Base-by-base conservation (phyloP, 257 asterid genomes). In the Nicotiana undulata region DNA sequence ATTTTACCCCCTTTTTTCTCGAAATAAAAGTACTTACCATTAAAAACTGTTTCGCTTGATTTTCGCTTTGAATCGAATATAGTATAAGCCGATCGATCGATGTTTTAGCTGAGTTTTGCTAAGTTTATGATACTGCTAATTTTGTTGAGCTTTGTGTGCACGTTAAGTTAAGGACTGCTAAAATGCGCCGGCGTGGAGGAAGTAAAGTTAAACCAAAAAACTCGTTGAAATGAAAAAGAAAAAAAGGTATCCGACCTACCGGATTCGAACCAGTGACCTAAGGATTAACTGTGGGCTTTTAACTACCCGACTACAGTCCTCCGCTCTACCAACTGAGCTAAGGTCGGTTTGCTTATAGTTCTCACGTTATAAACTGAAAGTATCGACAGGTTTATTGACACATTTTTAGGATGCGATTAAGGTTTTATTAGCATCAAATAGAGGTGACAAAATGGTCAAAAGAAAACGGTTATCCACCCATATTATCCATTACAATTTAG, bases 291-390 rank as follows among this genome's bases (percentile, higher is more conserved):
- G 77, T 40, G 76, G 76, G 76, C n/a, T 15, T 67, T 18, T 20
- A 3, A 3, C 1, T 1, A 20, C 34, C 79, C 60, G 24, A 74
- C 79, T 74, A 74, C 79, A 74, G 79, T 74, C 63, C 60, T 74
- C 79, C 79, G 61, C 79, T 74, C 79, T 74, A 49, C 63, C 79
- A 74, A 74, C 79, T 74, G 61, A 74, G 79, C 79, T 74, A 74
- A 49, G 61, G 79, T 74, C 79, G 79, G 79, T 22, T 24, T n/a
- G n/a, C n/a, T n/a, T n/a, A n/a, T n/a, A n/a, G n/a, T n/a, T n/a
- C n/a, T n/a, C n/a, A n/a, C n/a, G n/a, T n/a, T n/a, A n/a, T n/a
- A n/a, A n/a, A n/a, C n/a, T n/a, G n/a, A n/a, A n/a, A n/a, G n/a
- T n/a, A n/a, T n/a, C n/a, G n/a, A n/a, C n/a, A n/a, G n/a, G n/a